These are phyloP conservation scores for Trichophyton schoenleinii DNA, from an alignment of 2,329 filamentous ascomycete genomes.

Conservation along the genomic window DNA sequence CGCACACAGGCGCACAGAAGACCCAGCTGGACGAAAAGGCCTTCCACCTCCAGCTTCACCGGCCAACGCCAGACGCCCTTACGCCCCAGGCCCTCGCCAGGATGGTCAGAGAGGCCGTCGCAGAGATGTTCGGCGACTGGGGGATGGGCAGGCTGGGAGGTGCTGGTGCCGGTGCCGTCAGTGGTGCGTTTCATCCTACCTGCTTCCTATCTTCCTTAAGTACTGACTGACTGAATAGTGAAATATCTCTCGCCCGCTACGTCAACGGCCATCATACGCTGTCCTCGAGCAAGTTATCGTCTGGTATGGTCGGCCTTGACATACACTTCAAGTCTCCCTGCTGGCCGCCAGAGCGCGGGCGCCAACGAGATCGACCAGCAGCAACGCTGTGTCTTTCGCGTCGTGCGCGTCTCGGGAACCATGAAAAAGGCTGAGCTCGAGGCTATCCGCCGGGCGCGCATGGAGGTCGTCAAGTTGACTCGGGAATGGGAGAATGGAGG, in stretches of 20 bases:
- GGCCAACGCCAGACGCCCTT: conserved; percentile 62
- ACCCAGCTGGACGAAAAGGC: conserved; percentile 16
- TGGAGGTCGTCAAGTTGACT: conserved; percentile 56
- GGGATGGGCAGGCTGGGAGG: conserved; percentile 44
- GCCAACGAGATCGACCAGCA: conserved; percentile 7
- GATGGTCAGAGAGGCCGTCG: conserved; percentile 57
- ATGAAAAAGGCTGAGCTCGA: conserved; percentile 88
- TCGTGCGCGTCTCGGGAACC: conserved; percentile 80
- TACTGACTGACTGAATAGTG: conserved; percentile 40
- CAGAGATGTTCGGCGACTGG: conserved; percentile 74
- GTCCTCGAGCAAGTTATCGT: conserved; percentile 68
- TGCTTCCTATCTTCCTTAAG: neutral
- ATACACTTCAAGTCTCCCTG: conserved; percentile 54
- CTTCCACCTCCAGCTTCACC: conserved; percentile 59
- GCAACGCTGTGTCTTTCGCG: conserved; percentile 60
- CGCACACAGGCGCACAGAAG: conserved; percentile 21
- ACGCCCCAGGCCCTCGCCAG: conserved; percentile 53
- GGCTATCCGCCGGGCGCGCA: conserved; percentile 64
- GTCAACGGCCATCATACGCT: conserved; percentile 81
- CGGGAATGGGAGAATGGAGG: conserved; percentile 36
- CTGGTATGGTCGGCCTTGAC: conserved; percentile 84
- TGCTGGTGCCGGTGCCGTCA: neutral
- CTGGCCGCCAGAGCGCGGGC: neutral
- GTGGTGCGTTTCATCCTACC: neutral
- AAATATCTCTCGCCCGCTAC: conserved; percentile 91